A percentile compares a stretch with the other conserved stretches of the same genome.
phyloP scores from a whole-genome alignment of 2,329 filamentous ascomycete species.

The Trichophyton rubrum region DNA sequence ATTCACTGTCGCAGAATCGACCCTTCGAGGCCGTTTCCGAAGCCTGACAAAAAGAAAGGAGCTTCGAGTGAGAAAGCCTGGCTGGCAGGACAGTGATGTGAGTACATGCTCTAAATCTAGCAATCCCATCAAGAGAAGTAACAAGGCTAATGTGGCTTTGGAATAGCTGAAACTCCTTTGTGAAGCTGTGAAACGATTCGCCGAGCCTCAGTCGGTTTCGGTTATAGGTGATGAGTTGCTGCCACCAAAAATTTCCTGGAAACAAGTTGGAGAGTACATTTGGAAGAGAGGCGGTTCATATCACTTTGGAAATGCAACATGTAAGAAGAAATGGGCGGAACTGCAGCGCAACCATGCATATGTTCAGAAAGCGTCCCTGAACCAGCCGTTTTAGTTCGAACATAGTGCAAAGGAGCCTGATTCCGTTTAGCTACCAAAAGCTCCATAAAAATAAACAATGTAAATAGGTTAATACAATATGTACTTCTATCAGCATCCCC shows the following conservation, averaged over 20 bases:
- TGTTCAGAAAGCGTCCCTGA: constrained; percentile 7
- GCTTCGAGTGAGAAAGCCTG: constrained; percentile 34
- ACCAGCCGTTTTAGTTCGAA: not conserved
- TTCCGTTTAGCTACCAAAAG: not conserved
- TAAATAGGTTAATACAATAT: not conserved
- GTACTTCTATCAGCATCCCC: too few species aligned
- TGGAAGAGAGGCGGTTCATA: constrained; percentile 42
- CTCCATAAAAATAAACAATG: not conserved
- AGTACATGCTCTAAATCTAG: constrained; percentile 15
- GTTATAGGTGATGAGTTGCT: constrained; percentile 3
- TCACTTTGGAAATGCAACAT: constrained; percentile 48
- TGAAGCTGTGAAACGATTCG: constrained; percentile 25
- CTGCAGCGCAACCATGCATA: constrained; percentile 20
- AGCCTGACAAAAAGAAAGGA: constrained; percentile 36
- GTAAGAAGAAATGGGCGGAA: constrained; percentile 50
- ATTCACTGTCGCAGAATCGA: constrained; percentile 38
- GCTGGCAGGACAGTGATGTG: constrained; percentile 34
- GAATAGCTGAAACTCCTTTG: constrained; percentile 29
- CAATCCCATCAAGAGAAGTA: not conserved
- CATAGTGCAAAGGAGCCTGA: not conserved
- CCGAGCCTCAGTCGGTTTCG: constrained; percentile 12
- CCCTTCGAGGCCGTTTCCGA: constrained; percentile 35
- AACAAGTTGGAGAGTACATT: constrained; percentile 45
- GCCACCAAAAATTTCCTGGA: constrained; percentile 43
- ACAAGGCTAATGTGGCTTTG: not conserved